Percentiles rank a stretch among this genome's conserved stretches.
Evolutionary conservation across 257 asterid species (phyloP).

Genomic region (Solanum chiquidenum): DNA sequence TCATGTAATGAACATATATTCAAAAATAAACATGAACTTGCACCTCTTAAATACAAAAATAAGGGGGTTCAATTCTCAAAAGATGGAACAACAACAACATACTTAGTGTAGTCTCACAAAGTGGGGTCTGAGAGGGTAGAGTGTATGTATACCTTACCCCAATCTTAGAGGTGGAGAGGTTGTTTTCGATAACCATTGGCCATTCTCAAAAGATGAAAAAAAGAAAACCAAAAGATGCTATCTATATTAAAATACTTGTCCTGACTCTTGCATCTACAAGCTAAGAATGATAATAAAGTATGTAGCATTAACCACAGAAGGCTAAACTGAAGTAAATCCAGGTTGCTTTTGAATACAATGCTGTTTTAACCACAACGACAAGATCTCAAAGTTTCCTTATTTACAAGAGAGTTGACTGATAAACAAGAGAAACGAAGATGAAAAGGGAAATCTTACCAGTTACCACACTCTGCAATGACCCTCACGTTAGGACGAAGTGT

Average conservation of each 20-base stretch:
- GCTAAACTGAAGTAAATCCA: neutral
- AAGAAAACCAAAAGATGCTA: neutral
- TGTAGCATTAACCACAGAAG: neutral
- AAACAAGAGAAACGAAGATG: neutral
- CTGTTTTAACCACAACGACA: neutral
- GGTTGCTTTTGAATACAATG: neutral
- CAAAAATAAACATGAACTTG: neutral
- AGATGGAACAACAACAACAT: neutral
- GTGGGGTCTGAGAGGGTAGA: neutral
- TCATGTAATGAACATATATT: neutral
- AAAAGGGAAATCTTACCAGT: constrained; percentile 33
- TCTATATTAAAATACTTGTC: neutral
- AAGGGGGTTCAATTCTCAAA: neutral
- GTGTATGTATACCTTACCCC: neutral
- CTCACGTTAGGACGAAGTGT: constrained; percentile 62
- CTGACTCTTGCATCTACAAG: neutral
- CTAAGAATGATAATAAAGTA: neutral
- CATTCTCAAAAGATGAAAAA: neutral
- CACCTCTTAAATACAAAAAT: neutral
- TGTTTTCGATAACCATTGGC: neutral
- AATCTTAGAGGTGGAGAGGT: neutral
- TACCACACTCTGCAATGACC: constrained; percentile 87
- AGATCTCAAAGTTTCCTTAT: neutral
- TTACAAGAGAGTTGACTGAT: neutral
- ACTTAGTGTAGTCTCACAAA: neutral